Percentiles rank a stretch among this genome's conserved stretches.
Conservation (phyloP, 2,329 filamentous ascomycete genomes). For the Alternaria sp. region DNA sequence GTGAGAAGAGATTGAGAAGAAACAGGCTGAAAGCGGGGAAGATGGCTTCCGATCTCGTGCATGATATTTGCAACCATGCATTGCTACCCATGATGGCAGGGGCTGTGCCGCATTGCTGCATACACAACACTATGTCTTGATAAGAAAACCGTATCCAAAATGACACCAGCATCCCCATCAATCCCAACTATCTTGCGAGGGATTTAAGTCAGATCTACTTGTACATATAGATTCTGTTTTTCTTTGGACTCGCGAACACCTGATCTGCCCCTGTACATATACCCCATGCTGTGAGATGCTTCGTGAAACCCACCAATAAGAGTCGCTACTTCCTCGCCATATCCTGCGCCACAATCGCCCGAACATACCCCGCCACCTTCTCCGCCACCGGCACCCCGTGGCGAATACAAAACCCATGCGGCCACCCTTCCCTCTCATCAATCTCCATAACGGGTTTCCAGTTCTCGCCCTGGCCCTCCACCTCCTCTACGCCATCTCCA, state of each 20-base stretch:
- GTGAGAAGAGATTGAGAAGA: background rate
- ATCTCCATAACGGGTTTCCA: conserved; percentile 61
- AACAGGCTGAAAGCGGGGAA: background rate
- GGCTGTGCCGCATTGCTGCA: background rate
- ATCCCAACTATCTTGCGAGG: background rate
- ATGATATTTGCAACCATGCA: background rate
- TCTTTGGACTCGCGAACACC: background rate
- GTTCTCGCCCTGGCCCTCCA: conserved; percentile 30
- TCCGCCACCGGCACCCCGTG: conserved; percentile 57
- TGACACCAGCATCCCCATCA: background rate
- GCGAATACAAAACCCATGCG: conserved; percentile 66
- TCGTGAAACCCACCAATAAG: background rate
- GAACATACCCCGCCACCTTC: conserved; percentile 58
- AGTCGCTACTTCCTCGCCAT: conserved; percentile 4
- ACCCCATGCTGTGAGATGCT: background rate
- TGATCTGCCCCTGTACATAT: background rate
- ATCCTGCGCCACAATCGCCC: conserved; percentile 47
- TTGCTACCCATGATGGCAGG: background rate
- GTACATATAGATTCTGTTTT: background rate
- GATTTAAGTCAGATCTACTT: background rate
- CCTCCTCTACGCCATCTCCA: conserved; percentile 21
- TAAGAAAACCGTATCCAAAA: background rate
- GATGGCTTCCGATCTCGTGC: background rate
- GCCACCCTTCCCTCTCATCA: conserved; percentile 60
- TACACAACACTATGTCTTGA: background rate